Conservation (phyloP, 495 filamentous ascomycete genomes). For the Lophiotrema nucula region DNA sequence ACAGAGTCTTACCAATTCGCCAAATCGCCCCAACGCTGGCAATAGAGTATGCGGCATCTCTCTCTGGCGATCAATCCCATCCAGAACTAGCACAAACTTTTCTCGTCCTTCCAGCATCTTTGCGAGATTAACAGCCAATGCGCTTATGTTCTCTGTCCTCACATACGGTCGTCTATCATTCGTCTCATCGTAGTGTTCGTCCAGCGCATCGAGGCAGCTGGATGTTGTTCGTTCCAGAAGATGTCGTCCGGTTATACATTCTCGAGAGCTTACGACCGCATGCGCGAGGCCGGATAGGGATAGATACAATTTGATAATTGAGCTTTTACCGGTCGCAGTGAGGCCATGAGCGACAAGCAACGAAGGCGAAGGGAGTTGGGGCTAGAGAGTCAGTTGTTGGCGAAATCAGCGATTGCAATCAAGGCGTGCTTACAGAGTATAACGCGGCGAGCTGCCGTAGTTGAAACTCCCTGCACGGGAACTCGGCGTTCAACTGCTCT, state of each 20-base stretch:
- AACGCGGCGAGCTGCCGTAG: slow-evolving; percentile 38
- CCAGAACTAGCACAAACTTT: slow-evolving; percentile 80
- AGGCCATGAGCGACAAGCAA: slow-evolving; percentile 79
- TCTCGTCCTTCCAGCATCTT: slow-evolving; percentile 45
- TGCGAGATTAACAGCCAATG: slow-evolving; percentile 68
- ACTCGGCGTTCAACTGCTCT: slow-evolving; percentile 28
- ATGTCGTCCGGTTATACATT: slow-evolving; percentile 89
- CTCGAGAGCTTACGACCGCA: slow-evolving; percentile 71
- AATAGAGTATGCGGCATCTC: slow-evolving; percentile 77
- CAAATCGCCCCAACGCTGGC: slow-evolving; percentile 76
- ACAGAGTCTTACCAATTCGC: slow-evolving; percentile 71
- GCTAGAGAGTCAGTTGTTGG: slow-evolving; percentile 40
- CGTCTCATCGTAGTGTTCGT: slow-evolving; percentile 43
- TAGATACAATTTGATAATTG: slow-evolving; percentile 65
- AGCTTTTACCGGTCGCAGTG: slow-evolving; percentile 88
- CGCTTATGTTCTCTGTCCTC: slow-evolving; percentile 74
- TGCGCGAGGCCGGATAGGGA: slow-evolving; percentile 54
- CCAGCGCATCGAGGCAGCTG: slow-evolving; percentile 29
- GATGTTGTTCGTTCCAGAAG: slow-evolving; percentile 68
- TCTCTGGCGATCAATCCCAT: slow-evolving; percentile 85
- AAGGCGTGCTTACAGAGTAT: slow-evolving; percentile 29
- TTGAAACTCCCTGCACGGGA: slow-evolving; percentile 41
- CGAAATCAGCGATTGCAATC: too few species aligned
- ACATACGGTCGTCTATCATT: slow-evolving; percentile 45
- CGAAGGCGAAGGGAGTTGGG: slow-evolving; percentile 46